A percentile compares a stretch with the other conserved stretches of the same genome.
Conservation (phyloP, 2,329 filamentous ascomycete genomes). For the Aphanocladium album region DNA sequence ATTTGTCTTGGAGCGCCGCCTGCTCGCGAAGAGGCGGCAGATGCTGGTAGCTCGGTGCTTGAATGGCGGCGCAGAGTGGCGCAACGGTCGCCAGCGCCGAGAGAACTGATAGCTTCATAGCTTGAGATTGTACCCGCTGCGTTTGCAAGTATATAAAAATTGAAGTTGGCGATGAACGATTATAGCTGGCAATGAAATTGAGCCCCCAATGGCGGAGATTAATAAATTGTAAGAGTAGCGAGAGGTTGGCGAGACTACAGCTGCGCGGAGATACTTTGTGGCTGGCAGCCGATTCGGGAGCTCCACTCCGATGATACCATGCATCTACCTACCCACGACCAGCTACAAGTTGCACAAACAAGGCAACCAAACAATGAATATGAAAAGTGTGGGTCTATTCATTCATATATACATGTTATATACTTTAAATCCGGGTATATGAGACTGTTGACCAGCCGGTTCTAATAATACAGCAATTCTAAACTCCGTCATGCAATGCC, state of each 20-base stretch:
- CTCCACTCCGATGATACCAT: constrained; percentile 1
- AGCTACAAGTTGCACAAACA: not conserved
- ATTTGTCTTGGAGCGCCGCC: constrained; percentile 37
- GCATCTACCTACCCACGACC: too few relatives aligned
- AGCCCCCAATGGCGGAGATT: not conserved
- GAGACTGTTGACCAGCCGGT: not conserved
- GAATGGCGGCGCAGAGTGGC: not conserved
- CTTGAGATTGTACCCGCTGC: not conserved
- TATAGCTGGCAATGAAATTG: too few relatives aligned
- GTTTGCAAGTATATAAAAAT: too few relatives aligned
- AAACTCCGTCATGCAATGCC: not conserved
- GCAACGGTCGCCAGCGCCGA: not conserved
- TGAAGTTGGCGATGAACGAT: too few relatives aligned
- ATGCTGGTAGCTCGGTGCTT: constrained; percentile 12
- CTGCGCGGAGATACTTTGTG: not conserved
- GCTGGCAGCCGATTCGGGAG: not conserved
- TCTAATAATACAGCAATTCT: not conserved
- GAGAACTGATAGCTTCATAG: constrained; percentile 7
- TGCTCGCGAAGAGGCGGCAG: constrained; percentile 25
- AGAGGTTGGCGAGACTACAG: not conserved
- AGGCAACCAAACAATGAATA: not conserved
- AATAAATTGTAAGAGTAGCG: not conserved
- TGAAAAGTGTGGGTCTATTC: not conserved
- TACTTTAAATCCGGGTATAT: not conserved
- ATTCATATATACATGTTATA: not conserved